Base-by-base conservation (phyloP, 306 rosid genomes). In the Medicago ruthenica region DNA sequence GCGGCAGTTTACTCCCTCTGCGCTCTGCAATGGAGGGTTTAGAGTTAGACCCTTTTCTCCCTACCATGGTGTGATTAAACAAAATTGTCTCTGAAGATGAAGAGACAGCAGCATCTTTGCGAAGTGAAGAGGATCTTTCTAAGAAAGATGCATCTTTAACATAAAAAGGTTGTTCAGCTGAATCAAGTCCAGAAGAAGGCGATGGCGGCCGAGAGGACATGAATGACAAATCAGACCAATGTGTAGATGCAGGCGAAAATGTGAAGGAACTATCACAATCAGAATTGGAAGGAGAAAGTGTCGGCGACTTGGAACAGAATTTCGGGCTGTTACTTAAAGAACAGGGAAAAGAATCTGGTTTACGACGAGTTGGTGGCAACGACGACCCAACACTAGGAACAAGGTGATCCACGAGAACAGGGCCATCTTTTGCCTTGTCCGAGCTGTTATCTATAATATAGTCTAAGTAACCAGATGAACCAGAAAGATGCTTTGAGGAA, bases 1-100 rank as follows among this genome's bases (percentile, higher is more conserved):
- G 92, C 24, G 96, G 98, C 31, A 85, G 92, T 83, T 90, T 83
- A 69, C 93, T 90, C 81, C 97, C 95, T 83, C 98, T 90, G 62
- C 98, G 93, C 87, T 90, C 96, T 8, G 98, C 97, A 80, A 95
- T 84, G 78, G 97, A 90, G 0, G 84, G 91, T 39, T 60, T 51
- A 70, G 67, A 27, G 12, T 31, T 61, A 31, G 84, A 66, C 70
- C 83, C 89, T 85, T 84, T 76, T 44, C 65, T 72, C 39, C 66
- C 58, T 81, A 73, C 81, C 74, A 76, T 71, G 17, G 69, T 42
- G 45, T 20, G 82, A 79, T 76, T 57, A 65, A 81, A 59, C 77
- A 83, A 82, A 70, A 84, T 45, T 41, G 83, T 34, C 77, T 85
- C 85, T 21, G 84, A 71, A 57, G 87, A 67, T 54, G 91, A 80